These are phyloP conservation scores for Megacollybia marginata DNA, from an alignment of 768 basidiomycete species.

Conservation along the genomic window DNA sequence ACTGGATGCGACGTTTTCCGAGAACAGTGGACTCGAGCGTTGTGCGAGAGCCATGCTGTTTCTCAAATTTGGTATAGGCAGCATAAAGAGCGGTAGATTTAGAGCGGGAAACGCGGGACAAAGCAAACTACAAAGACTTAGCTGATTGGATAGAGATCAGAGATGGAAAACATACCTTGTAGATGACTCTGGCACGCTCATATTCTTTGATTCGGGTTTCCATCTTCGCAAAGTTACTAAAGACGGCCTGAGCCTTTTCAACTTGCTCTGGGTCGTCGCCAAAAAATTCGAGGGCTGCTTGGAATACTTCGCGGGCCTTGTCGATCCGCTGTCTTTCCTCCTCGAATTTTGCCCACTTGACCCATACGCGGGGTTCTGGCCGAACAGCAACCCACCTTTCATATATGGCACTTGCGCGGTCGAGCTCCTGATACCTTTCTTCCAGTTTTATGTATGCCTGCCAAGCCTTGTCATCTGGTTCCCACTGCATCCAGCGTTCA, in stretches of 20 bases:
- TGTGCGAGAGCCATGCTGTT: conserved; percentile 87
- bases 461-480: conserved; percentile 99
- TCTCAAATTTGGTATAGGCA: conserved; percentile 95
- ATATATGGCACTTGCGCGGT: conserved; percentile 88
- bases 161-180: conserved; percentile 58
- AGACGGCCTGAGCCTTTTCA: conserved; percentile 96
- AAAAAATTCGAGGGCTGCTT: conserved; percentile 85
- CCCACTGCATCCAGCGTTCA: conserved; percentile 99
- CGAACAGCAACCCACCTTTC: conserved; percentile 80
- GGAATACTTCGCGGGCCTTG: conserved; percentile 82
- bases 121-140: conserved; percentile 65
- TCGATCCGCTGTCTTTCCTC: conserved; percentile 72
- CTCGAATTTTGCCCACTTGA: conserved; percentile 85
- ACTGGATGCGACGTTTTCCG: conserved; percentile 96
- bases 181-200: conserved; percentile 94
- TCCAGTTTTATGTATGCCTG: conserved; percentile 99
- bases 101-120: conserved; percentile 84
- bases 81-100: conserved; percentile 87
- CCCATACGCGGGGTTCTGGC: conserved; percentile 77
- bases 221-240: conserved; percentile 90
- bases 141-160: conserved; percentile 1
- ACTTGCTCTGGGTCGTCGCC: conserved; percentile 85
- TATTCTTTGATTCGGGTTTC: conserved; percentile 94
- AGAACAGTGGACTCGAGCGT: conserved; percentile 91
- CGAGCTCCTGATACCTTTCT: conserved; percentile 84